A percentile compares a stretch with the other conserved stretches of the same genome.
Evolutionary conservation across 2,329 filamentous ascomycete genomes (phyloP).

Genomic region (Colletotrichum zoysiae): DNA sequence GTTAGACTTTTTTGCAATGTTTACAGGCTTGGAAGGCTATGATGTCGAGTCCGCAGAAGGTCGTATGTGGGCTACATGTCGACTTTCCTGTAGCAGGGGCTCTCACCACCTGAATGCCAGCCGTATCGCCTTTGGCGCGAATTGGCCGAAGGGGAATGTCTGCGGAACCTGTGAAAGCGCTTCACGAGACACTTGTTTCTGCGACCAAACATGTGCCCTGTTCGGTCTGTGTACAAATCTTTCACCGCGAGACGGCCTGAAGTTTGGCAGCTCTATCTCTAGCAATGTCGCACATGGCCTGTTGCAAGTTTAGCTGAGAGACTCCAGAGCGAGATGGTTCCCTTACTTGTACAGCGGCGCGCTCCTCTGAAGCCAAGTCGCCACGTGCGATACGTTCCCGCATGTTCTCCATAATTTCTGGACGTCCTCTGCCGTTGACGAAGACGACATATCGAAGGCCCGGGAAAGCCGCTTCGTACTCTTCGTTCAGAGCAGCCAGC

Average conservation of each 20-base stretch:
- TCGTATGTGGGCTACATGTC: neutral
- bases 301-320: neutral
- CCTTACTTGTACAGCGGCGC: conserved; percentile 79
- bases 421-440: conserved; percentile 83
- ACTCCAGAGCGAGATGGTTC: neutral
- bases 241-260: conserved; percentile 33
- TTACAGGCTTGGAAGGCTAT: conserved; percentile 8
- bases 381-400: conserved; percentile 76
- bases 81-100: neutral
- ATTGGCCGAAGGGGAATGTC: neutral
- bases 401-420: conserved; percentile 87
- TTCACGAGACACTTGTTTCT: neutral
- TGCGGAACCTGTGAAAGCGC: neutral
- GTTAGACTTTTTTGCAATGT: conserved; percentile 25
- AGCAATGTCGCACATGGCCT: conserved; percentile 95
- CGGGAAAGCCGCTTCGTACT: conserved; percentile 86
- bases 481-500: conserved; percentile 75
- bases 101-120: neutral
- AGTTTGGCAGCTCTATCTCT: conserved; percentile 81
- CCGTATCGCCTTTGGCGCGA: neutral
- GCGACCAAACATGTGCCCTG: neutral
- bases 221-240: neutral
- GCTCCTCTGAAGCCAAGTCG: conserved; percentile 75
- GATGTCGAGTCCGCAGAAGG: neutral
- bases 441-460: conserved; percentile 92